Evolutionary conservation across 257 asterid species (phyloP), one percentile per base, ranked within the genome.

Genomic region (Jacaranda mimosifolia): DNA sequence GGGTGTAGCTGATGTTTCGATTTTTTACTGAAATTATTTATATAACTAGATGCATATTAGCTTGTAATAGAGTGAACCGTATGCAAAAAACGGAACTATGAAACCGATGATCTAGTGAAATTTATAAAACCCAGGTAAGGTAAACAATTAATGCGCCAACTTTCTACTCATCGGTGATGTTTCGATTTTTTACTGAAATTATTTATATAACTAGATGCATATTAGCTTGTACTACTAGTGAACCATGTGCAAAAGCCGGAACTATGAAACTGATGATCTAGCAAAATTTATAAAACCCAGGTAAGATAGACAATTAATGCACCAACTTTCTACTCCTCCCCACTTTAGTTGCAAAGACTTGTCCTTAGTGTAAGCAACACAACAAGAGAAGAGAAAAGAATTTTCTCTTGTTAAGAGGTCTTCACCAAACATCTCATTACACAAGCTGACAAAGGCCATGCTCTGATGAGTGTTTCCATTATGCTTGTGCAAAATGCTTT

Each of bases 351-450:
- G 72, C 14, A 66, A 17, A 66, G 32, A 7, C n/a, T 40, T 68
- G 36, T 65, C 70, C 53, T 40, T 51, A 14, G 56, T 13, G 17
- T 51, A 45, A 63, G 3, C 53, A 63, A 74, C 52, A 59, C 45
- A 69, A 77, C 69, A 58, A n/a, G n/a, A n/a, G n/a, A n/a, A n/a
- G n/a, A n/a, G n/a, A n/a, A 3, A 71, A 77, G 52, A 65, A 12
- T 59, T 74, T 74, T 74, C 35, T 19, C 40, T 73, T 32, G 53
- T 58, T 40, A 57, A 42, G 32, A 48, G 51, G 72, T 60, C 73
- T 70, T 51, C 45, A 51, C 72, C 82, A 35, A 60, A 55, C 59
- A 77, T 77, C 76, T 68, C 46, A 69, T 3, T 51, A 58, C 62
- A 43, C 75, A 70, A 79, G 58, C 48, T 67, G 75, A 73, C 1